A percentile compares a stretch with the other conserved stretches of the same genome.
Conservation (phyloP, 768 basidiomycete genomes). For the Termitomyces sp. region DNA sequence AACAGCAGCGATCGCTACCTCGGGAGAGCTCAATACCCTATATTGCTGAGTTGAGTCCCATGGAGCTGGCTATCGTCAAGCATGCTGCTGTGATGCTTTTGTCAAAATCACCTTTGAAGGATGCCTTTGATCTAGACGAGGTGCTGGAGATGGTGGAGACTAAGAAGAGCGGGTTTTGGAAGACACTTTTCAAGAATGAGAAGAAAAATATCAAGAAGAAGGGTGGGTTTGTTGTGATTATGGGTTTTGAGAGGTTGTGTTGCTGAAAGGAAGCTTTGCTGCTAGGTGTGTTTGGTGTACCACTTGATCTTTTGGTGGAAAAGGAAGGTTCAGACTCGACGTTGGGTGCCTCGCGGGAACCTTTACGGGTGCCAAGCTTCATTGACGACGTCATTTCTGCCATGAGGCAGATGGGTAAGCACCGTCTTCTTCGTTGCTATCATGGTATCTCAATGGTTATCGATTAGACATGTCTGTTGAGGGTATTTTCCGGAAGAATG, state of each 20-base stretch:
- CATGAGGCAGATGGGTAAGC: slow-evolving; percentile 98
- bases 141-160: slow-evolving; percentile 88
- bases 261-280: background rate
- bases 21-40: slow-evolving; percentile 76
- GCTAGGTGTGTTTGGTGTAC: slow-evolving; percentile 91
- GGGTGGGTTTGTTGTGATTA: slow-evolving; percentile 37
- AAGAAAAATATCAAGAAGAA: slow-evolving; percentile 93
- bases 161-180: slow-evolving; percentile 95
- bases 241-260: background rate
- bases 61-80: slow-evolving; percentile 90
- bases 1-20: slow-evolving; percentile 82
- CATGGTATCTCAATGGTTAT: background rate
- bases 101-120: slow-evolving; percentile 71
- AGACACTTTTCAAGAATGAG: slow-evolving; percentile 89
- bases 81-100: slow-evolving; percentile 85
- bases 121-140: slow-evolving; percentile 89
- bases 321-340: slow-evolving; percentile 94
- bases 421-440: background rate
- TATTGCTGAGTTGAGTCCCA: slow-evolving; percentile 76
- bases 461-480: slow-evolving; percentile 93
- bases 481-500: slow-evolving; percentile 98
- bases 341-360: slow-evolving; percentile 81
- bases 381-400: slow-evolving; percentile 98
- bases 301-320: slow-evolving; percentile 90
- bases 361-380: slow-evolving; percentile 91